Base-by-base conservation (phyloP, 139 green algal genomes). In the Micractinium sp. region DNA sequence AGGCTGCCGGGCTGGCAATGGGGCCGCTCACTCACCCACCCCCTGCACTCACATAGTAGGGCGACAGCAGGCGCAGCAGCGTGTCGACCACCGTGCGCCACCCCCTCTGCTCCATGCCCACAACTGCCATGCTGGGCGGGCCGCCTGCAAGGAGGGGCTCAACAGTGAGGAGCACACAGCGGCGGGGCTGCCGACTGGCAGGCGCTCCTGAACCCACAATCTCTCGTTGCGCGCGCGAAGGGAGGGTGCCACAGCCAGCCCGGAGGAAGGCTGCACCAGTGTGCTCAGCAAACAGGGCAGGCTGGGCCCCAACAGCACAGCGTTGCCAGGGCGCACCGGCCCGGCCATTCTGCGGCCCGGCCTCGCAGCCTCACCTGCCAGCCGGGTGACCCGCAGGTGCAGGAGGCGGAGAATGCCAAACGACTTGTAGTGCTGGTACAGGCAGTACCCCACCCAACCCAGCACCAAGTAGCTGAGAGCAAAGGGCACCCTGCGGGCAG, bases 401-500 rank as follows among this genome's bases (percentile, higher is more conserved):
- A 56, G n/a, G 25, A 86, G 56, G 56, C 81, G 81, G 41, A 86
- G n/a, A 12, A 86, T 31, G 14, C 60, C 81, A 22, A 36, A 86
- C 1, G 81, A 76, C n/a, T 74, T 74, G 81, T 86, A 86, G 81
- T 86, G 81, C 81, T 74, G 56, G 56, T 36, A 36, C 60, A 86
- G 56, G 19, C 29, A 47, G 31, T 36, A 76, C 31, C n/a, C 60
- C n/a, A 33, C 56, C n/a, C 66, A 47, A 4, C 33, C 56, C n/a
- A 86, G 81, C n/a, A 86, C 81, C 1, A 75, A 14, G 60, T 86
- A 86, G 20, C 81, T 86, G 29, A 86, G 81, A 5, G 56, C 81
- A n/a, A 74, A 86, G 18, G 60, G 20, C 22, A 29, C 81, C 81
- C 81, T 86, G 81, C 29, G 14, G 35, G 39, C 9, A n/a, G n/a